A percentile compares a stretch with the other conserved stretches of the same genome.
These are phyloP conservation scores for Piper betle DNA, from an alignment of 164 flowering plant species.

Conservation along the genomic window DNA sequence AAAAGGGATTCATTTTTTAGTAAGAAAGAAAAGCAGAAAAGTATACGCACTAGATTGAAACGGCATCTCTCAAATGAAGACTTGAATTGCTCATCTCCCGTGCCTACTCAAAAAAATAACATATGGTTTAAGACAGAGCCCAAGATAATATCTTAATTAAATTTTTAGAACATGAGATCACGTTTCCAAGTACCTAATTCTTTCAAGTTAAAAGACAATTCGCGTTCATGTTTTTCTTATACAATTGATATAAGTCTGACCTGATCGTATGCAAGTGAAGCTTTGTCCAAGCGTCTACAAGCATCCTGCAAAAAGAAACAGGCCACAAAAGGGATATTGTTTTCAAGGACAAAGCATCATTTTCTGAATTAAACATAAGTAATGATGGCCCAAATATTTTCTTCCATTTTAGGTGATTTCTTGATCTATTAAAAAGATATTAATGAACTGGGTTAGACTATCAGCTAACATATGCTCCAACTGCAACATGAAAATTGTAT, in stretches of 20 bases:
- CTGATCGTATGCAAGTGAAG: slow-evolving; percentile 72
- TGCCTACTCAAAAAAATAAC: slow-evolving; percentile 28
- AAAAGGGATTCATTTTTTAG: slow-evolving; percentile 2
- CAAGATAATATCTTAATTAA: too few relatives aligned
- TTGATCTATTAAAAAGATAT: neutral
- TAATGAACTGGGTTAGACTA: slow-evolving; percentile 40
- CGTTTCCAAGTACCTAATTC: too few relatives aligned
- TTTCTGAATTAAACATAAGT: neutral
- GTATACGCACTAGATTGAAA: slow-evolving; percentile 70
- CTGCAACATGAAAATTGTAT: slow-evolving; percentile 19
- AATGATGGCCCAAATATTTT: neutral
- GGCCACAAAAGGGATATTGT: neutral
- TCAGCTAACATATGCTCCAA: slow-evolving; percentile 70
- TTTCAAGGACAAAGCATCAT: neutral
- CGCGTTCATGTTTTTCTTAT: neutral
- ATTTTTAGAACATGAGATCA: too few relatives aligned
- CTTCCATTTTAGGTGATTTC: neutral
- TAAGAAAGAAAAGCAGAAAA: slow-evolving; percentile 1
- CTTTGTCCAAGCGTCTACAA: slow-evolving; percentile 75
- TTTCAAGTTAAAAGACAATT: too few relatives aligned
- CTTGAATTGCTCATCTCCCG: slow-evolving; percentile 88
- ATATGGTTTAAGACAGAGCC: too few relatives aligned
- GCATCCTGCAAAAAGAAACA: slow-evolving; percentile 49
- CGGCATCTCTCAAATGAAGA: slow-evolving; percentile 92
- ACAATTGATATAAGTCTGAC: slow-evolving; percentile 20